A percentile compares a stretch with the other conserved stretches of the same genome.
Evolutionary conservation across 331 rosid genomes (phyloP).

Genomic region (Erythrophleum ivorense): DNA sequence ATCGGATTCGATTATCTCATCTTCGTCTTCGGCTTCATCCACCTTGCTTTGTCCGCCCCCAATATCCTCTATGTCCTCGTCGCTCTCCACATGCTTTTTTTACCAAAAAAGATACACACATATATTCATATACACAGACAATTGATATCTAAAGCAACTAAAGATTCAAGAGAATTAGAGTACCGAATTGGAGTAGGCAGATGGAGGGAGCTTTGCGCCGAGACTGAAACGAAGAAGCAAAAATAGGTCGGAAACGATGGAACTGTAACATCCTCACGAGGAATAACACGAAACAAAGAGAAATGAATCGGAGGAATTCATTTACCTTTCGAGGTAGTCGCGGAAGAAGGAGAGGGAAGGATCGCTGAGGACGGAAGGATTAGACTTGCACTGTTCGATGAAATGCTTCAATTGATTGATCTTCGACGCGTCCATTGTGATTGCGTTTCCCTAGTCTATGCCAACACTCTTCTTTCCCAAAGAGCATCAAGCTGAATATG

Average conservation of each 20-base stretch:
- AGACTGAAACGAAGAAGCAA: slow-evolving; percentile 49
- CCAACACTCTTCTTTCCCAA: too few species aligned
- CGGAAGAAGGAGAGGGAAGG: slow-evolving; percentile 94
- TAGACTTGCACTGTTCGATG: slow-evolving; percentile 77
- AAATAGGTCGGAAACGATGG: neutral
- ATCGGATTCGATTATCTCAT: slow-evolving; percentile 86
- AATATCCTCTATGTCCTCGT: slow-evolving; percentile 63
- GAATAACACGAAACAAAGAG: neutral
- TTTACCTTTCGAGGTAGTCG: slow-evolving; percentile 80
- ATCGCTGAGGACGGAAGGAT: slow-evolving; percentile 74
- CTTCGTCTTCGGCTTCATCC: slow-evolving; percentile 71
- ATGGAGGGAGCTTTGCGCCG: slow-evolving; percentile 67
- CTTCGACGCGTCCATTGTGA: slow-evolving; percentile 73
- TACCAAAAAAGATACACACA: slow-evolving; percentile 1
- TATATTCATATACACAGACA: neutral
- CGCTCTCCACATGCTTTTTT: slow-evolving; percentile 65
- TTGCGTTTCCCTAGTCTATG: neutral
- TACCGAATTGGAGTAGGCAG: slow-evolving; percentile 69
- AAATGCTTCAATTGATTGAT: slow-evolving; percentile 69
- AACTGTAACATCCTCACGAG: neutral
- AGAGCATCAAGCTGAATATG: neutral
- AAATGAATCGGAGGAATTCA: neutral
- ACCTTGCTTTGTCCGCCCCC: slow-evolving; percentile 46
- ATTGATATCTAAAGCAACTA: neutral
- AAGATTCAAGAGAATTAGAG: slow-evolving; percentile 2